Base-by-base conservation (phyloP, 129 eudicot genomes). In the Chrysanthemum makinoi region DNA sequence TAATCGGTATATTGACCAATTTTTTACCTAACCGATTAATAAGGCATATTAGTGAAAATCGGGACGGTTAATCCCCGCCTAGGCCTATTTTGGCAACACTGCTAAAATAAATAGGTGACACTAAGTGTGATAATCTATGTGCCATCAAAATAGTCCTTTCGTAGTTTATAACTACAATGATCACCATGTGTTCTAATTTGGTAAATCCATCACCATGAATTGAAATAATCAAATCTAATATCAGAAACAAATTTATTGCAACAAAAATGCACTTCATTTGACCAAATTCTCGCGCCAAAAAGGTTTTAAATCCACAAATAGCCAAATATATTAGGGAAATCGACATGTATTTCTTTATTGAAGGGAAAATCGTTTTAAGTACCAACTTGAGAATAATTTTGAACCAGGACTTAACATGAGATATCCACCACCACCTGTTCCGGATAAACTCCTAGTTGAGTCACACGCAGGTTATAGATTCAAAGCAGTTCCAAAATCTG, bases 401-500 rank as follows among this genome's bases (percentile, higher is more conserved):
- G 56, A 11, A 56, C 73, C 73, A 61, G 30, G 33, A 72, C 69
- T 28, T 47, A 10, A 44, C 77, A 73, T 69, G 53, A 62, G 52
- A 61, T 18, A 62, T 59, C 52, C 44, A 39, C 5, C 59, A 47
- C 68, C 15, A 49, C 61, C 30, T 56, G 59, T 75, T 56, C 66
- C 17, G 22, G 28, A 46, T 66, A 46, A 63, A 0, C 22, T 22
- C 16, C 22, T 16, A 44, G 20, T 48, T 30, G 13, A 65, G 47
- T 56, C 20, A 28, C 55, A 69, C 46, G 66, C 12, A 19, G 59
- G 64, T 70, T 19, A 63, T 33, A 30, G 30, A 54, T 78, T 9
- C 16, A 55, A 75, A 24, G 59, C 65, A 62, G 53, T 51, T 65
- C 81, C 81, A 77, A 53, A 70, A 46, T 63, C 82, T 78, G 77